Evolutionary conservation across 352 stramenopile genomes (phyloP), one percentile per base, ranked within the genome.

Genomic region (Globisporangium canariense): DNA sequence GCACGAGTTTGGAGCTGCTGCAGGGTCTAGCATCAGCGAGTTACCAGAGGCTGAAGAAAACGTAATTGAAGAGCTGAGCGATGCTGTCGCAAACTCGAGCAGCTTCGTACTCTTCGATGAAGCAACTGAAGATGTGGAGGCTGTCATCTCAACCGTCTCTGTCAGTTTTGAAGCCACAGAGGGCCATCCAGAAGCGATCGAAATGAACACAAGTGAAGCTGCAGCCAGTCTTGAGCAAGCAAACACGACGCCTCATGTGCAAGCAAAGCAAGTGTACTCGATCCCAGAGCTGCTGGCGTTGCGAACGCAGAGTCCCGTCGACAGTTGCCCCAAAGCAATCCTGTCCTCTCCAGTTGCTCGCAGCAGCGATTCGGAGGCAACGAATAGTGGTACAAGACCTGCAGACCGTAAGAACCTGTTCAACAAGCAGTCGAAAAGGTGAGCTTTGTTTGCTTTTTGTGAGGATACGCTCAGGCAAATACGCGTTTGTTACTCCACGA

Each of bases 241-340:
- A 18, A 18, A 49, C 20, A 2, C 43, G 22, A 49, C 43, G 4
- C 4, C 43, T 49, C 43, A 16, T 9, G 18, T 16, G 11, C 9
- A 14, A 20, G 22, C 43, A 49, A 62, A 63, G 50, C 56, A 34
- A 40, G n/a, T 34, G 54, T 68, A 68, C 62, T 47, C 62, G 45
- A 62, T 68, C 47, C n/a, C 46, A 8, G 46, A 50, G 54, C 20
- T 68, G 43, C 57, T 63, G 22, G n/a, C 28, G 3, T 36, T 68
- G 34, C 62, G 62, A 9, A 10, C 4, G n/a, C 6, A 40, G 47
- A 38, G 9, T 8, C n/a, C 18, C 32, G 14, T 49, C 32, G 18
- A 9, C 18, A 22, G 36, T 18, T 67, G 61, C 36, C 61, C 61
- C 9, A 20, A 38, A 25, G 60, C 49, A 34, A 51, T 65, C n/a